Base-by-base conservation (phyloP, 306 rosid species). In the Fragaria vesca region DNA sequence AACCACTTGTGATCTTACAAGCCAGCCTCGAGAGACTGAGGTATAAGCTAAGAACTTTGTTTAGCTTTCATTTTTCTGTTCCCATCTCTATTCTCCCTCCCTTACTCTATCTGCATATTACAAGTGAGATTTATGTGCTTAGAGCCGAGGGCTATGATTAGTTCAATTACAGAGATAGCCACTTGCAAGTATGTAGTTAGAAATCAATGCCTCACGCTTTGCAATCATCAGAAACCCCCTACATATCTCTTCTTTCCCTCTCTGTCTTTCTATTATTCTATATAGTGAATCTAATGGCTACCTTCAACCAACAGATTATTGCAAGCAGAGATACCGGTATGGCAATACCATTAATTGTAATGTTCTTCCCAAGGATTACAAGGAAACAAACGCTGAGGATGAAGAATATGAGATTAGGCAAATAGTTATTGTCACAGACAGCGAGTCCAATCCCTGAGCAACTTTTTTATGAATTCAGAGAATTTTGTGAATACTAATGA, bases 41-140 rank as follows among this genome's bases (percentile, higher is more conserved):
- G 99, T 93, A 86, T 52, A 24, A 24, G 24, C 24, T 24, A 24
- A 0, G 24, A 24, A 24, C 24, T 24, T 24, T 24, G 24, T 24
- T 24, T 24, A 24, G 24, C 50, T 73, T 66, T 67, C n/a, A 36
- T 5, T n/a, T 61, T 42, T 76, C 40, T 71, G 38, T 65, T 65
- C 68, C 46, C 68, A 26, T 82, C 80, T 36, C 60, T 51, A 66
- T 61, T 76, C 51, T 74, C 78, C 34, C 51, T 74, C 78, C 34
- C 7, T n/a, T 62, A 61, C 43, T 15, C 60, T 34, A 24, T 57
- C 47, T 73, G 43, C 77, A 50, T 65, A 81, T 65, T 30, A 61
- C 83, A 95, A 97, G 96, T 92, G 84, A 91, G 98, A 84, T 95
- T 95, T 90, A 90, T 91, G 66, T 95, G 98, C 89, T 85, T 97